Evolutionary conservation across 2,329 filamentous ascomycete species (phyloP).

Genomic region (Geosmithia morbida): DNA sequence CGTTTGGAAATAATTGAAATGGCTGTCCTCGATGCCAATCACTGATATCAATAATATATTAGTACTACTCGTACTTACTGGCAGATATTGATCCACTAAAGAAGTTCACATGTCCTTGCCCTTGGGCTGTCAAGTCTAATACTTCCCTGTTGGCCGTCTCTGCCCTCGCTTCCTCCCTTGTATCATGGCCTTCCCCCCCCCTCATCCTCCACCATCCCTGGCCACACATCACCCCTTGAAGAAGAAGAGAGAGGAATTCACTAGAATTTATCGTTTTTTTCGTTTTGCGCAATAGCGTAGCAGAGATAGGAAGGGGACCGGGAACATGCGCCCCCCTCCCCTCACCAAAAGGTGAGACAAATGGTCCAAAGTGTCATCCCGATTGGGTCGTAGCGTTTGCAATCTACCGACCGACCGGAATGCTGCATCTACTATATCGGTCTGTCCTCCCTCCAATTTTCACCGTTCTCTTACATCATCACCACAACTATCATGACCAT

Average conservation of each 20-base stretch:
- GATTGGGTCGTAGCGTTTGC: background rate
- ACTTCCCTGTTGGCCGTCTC: no score
- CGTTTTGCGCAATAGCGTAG: no score
- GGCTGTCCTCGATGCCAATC: no score
- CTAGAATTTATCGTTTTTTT: background rate
- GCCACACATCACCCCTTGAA: background rate
- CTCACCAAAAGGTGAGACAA: background rate
- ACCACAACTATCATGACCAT: background rate
- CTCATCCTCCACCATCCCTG: background rate
- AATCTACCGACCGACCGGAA: background rate
- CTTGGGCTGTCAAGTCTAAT: no score
- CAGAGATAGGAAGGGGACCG: no score
- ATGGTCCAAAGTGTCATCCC: background rate
- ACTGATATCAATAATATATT: no score
- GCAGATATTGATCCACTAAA: no score
- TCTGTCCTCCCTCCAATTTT: background rate
- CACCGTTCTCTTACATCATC: background rate
- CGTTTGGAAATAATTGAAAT: no score
- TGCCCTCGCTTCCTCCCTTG: background rate
- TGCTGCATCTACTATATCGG: background rate
- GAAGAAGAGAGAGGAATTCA: background rate
- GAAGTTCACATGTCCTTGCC: no score
- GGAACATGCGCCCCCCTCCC: no score
- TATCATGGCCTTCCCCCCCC: background rate
- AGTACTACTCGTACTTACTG: no score